phyloP scores from a whole-genome alignment of 495 filamentous ascomycete genomes.

The Penicillium herquei region DNA sequence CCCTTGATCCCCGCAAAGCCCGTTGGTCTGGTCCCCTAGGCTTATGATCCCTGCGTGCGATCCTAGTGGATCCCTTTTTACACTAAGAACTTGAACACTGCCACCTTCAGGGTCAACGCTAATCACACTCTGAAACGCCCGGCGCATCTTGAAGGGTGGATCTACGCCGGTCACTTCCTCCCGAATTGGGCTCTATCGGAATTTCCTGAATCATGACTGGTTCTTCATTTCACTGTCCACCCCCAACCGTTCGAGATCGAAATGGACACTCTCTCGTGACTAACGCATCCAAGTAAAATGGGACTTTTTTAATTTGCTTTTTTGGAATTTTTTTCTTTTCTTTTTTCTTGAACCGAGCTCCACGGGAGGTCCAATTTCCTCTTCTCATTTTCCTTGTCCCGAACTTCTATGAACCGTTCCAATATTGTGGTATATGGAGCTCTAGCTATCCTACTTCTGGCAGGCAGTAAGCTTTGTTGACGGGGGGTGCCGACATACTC shows the following conservation, averaged over 20 bases:
- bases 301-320: neutral
- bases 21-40: conserved; percentile 18
- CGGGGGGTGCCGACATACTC: no score
- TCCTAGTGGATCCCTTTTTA: conserved; percentile 26
- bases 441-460: conserved; percentile 4
- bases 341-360: neutral
- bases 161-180: conserved; percentile 8
- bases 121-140: conserved; percentile 37
- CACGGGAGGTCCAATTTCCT: no score
- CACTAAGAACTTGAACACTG: conserved; percentile 35
- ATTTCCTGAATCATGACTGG: conserved; percentile 1
- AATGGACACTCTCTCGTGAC: conserved; percentile 1
- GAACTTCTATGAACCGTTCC: neutral
- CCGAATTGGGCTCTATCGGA: conserved; percentile 3
- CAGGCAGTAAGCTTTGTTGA: conserved; percentile 1
- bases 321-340: no score
- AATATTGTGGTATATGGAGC: neutral
- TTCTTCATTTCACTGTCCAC: conserved; percentile 3
- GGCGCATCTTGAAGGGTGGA: conserved; percentile 5
- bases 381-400: neutral
- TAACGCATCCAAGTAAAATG: neutral
- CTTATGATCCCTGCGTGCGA: conserved; percentile 36
- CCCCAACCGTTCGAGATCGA: conserved; percentile 16
- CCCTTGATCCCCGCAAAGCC: conserved; percentile 29
- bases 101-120: conserved; percentile 39